Conservation (phyloP, 2,329 filamentous ascomycete genomes). For the Apiospora sp. region DNA sequence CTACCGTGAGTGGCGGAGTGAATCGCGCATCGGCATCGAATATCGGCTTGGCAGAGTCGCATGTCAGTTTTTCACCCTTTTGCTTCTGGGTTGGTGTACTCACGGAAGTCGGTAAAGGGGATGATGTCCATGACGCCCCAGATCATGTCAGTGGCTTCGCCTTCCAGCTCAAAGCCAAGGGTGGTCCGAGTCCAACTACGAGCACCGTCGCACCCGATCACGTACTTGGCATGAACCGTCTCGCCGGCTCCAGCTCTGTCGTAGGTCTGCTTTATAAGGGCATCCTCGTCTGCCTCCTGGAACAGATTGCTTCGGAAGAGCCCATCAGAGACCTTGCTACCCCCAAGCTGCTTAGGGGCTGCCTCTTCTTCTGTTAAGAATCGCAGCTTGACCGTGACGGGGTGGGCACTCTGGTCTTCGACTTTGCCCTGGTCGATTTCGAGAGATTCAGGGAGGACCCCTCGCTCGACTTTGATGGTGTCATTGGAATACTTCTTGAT, state of each 20-base stretch:
- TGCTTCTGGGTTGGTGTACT: slow-evolving; percentile 70
- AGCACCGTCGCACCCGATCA: slow-evolving; percentile 78
- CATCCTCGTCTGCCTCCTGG: slow-evolving; percentile 62
- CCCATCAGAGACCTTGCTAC: slow-evolving; percentile 56
- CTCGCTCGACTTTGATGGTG: slow-evolving; percentile 63
- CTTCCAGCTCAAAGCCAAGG: slow-evolving; percentile 61
- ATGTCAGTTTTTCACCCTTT: slow-evolving; percentile 59
- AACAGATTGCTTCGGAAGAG: slow-evolving; percentile 66
- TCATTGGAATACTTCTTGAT: slow-evolving; percentile 61
- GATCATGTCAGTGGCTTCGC: slow-evolving; percentile 70
- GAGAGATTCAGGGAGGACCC: slow-evolving; percentile 64
- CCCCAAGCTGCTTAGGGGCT: slow-evolving; percentile 51
- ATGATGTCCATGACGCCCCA: slow-evolving; percentile 79
- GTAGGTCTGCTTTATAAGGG: slow-evolving; percentile 48
- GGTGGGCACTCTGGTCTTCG: slow-evolving; percentile 62
- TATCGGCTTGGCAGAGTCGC: slow-evolving; percentile 48
- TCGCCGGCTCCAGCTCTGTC: slow-evolving; percentile 39
- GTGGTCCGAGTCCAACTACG: slow-evolving; percentile 74
- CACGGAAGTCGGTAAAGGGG: slow-evolving; percentile 75
- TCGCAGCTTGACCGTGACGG: slow-evolving; percentile 65
- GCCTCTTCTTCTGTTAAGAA: slow-evolving; percentile 66
- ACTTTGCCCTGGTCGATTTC: slow-evolving; percentile 59
- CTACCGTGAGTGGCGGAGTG: slow-evolving; percentile 73
- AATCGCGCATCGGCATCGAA: slow-evolving; percentile 62
- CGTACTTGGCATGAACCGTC: slow-evolving; percentile 63